Evolutionary conservation across 108 stramenopile species (phyloP), one percentile per base, ranked within the genome.

Genomic region (Cyclotella baltica): DNA sequence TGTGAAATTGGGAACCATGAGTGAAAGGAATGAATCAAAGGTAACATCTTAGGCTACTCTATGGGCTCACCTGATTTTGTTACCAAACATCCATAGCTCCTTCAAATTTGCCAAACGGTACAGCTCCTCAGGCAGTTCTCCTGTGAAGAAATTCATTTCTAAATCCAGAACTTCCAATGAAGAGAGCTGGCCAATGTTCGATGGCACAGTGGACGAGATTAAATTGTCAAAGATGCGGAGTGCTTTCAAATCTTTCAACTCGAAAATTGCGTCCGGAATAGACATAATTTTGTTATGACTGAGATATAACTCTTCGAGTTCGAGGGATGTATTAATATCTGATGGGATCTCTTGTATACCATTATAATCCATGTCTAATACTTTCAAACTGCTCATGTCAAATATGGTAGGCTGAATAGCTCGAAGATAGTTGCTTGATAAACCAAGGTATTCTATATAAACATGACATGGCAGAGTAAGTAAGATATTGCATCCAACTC

Each of bases 301-400:
- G 34, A 82, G 74, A 62, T 82, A 82, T 27, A 82, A 65, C 31
- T 75, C 81, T 38, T 75, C 72, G 23, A 82, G 51, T 27, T 35
- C 22, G 50, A 46, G 70, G 15, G 73, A 63, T 36, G 51, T 20
- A 9, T 64, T 62, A n/a, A 71, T 57, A 46, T 65, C 74, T 3
- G 63, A 56, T 53, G 81, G 81, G 15, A 82, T 70, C 40, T 65
- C 34, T 4, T 58, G 1, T 28, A 82, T 71, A 15, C 43, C 61
- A 36, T 82, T 82, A 29, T 75, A 46, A 25, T 82, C 70, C 62
- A 82, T 55, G 58, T 82, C 81, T n/a, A 82, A 56, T 34, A 82
- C 70, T 58, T 66, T 74, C 29, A 82, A 63, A 58, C 43, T 70
- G 20, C 29, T 43, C 74, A 82, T 71, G 19, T 46, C 53, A 59